Percentiles rank a stretch among this genome's conserved stretches.
phyloP scores from a whole-genome alignment of 2,329 filamentous ascomycete species.

The Ascochyta koolunga region DNA sequence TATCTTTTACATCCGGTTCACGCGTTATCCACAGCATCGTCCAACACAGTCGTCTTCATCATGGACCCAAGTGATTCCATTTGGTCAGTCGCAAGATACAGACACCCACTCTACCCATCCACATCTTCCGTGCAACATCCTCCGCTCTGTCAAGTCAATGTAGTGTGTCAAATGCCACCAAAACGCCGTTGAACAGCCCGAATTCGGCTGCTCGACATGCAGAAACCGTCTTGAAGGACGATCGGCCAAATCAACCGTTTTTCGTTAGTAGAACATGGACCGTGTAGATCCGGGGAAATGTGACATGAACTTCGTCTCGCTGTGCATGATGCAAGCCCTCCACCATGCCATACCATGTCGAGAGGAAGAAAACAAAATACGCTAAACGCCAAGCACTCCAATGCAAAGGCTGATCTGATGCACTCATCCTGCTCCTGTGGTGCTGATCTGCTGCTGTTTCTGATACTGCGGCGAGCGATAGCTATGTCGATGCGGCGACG shows the following conservation, averaged over 20 bases:
- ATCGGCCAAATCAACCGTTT: constrained; percentile 2
- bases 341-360: constrained; percentile 5
- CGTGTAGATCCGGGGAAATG: constrained; percentile 18
- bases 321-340: constrained; percentile 1
- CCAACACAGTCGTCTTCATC: background rate
- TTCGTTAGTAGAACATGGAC: constrained; percentile 17
- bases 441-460: constrained; percentile 45
- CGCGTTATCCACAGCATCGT: constrained; percentile 1
- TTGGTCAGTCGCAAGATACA: background rate
- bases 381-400: constrained; percentile 29
- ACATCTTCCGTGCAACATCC: constrained; percentile 1
- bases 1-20: background rate
- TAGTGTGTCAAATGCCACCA: constrained; percentile 5
- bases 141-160: constrained; percentile 1
- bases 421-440: constrained; percentile 44
- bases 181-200: constrained; percentile 9
- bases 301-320: constrained; percentile 12
- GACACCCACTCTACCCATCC: background rate
- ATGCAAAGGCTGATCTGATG: constrained; percentile 12
- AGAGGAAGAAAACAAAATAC: constrained; percentile 5
- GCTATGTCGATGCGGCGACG: constrained; percentile 47
- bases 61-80: background rate
- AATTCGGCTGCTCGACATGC: constrained; percentile 2
- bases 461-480: constrained; percentile 46
- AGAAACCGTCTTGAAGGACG: background rate